Evolutionary conservation across 2,329 filamentous ascomycete species (phyloP).

Genomic region (Apiospora aurea): DNA sequence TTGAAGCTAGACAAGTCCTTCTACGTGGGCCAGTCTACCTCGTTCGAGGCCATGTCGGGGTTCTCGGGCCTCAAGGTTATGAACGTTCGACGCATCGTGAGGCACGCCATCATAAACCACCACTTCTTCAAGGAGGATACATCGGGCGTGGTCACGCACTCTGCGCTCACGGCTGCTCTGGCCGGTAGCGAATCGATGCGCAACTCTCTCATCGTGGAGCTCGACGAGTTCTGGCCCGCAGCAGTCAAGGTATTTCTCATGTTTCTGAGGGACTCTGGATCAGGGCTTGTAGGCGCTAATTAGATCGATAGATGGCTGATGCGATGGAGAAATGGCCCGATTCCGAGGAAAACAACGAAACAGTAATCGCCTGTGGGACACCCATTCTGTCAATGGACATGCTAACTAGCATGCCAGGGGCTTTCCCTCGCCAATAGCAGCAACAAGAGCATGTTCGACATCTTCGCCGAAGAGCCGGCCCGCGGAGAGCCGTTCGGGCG

Average conservation of each 20-base stretch:
- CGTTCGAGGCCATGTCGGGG: constrained; percentile 23
- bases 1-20: background rate
- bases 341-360: background rate
- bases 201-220: background rate
- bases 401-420: background rate
- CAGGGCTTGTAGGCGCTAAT: background rate
- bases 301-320: background rate
- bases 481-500: background rate
- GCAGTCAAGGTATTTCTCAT: background rate
- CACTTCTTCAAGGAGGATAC: constrained; percentile 6
- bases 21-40: background rate
- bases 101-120: background rate
- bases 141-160: background rate
- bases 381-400: background rate
- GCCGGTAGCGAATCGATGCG: background rate
- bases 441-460: background rate
- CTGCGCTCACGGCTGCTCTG: background rate
- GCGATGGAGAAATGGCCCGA: constrained; percentile 6
- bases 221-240: background rate
- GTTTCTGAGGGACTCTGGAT: too few relatives aligned
- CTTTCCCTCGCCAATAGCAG: background rate
- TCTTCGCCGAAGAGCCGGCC: background rate
- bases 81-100: background rate
- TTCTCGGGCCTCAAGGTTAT: background rate
- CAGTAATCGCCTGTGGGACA: background rate